Conservation (phyloP, 495 filamentous ascomycete genomes). For the Aspergillus egyptiacus region DNA sequence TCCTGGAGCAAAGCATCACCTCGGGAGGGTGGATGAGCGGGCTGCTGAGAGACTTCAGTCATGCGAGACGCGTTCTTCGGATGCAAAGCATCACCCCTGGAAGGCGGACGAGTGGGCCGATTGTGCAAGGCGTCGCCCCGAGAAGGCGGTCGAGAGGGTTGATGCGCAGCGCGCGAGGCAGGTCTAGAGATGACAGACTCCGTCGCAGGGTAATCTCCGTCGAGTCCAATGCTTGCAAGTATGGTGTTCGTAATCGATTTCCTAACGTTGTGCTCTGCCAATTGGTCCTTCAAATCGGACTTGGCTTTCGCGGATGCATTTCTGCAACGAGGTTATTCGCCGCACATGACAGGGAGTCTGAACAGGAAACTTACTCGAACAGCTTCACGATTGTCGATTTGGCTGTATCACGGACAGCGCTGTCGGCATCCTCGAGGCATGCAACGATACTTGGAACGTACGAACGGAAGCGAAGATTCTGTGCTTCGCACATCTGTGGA, state of each 20-base stretch:
- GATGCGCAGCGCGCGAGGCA: background rate
- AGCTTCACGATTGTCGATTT: conserved; percentile 77
- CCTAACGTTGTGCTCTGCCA: conserved; percentile 72
- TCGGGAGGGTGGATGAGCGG: background rate
- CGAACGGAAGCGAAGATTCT: conserved; percentile 68
- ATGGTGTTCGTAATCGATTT: conserved; percentile 79
- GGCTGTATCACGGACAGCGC: conserved; percentile 73
- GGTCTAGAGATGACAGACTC: background rate
- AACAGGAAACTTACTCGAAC: conserved; percentile 55
- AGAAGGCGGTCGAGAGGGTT: background rate
- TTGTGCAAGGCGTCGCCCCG: conserved; percentile 10
- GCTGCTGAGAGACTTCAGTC: too few relatives aligned
- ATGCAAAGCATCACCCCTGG: conserved; percentile 2
- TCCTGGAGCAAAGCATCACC: conserved; percentile 22
- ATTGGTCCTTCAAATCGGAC: conserved; percentile 75
- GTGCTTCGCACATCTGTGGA: conserved; percentile 66
- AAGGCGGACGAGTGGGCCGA: conserved; percentile 21
- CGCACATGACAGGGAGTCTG: background rate
- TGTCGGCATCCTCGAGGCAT: conserved; percentile 83
- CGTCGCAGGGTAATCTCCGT: conserved; percentile 16
- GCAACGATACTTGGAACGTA: conserved; percentile 81
- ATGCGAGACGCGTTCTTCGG: too few relatives aligned
- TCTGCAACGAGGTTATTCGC: conserved; percentile 32
- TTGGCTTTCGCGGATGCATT: conserved; percentile 78
- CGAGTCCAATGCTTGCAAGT: conserved; percentile 60